Evolutionary conservation across 768 basidiomycete genomes (phyloP).

Genomic region (Gautieria morchelliformis): DNA sequence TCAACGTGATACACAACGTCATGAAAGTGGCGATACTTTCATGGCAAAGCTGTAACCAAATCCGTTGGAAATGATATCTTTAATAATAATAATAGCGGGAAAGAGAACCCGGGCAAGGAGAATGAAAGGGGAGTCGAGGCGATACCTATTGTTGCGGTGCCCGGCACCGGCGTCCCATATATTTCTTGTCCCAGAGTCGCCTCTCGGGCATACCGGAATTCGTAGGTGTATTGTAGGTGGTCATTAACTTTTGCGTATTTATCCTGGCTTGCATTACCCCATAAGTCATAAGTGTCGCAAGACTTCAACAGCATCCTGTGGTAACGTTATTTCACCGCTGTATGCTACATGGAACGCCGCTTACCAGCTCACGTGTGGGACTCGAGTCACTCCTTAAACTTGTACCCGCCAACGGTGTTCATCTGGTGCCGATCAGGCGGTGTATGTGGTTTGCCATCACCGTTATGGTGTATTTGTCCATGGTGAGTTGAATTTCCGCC

Average conservation of each 20-base stretch:
- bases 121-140: no score
- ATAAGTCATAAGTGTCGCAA: neutral
- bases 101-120: no score
- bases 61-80: neutral
- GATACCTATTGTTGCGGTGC: no score
- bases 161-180: no score
- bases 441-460: no score
- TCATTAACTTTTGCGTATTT: neutral
- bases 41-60: neutral
- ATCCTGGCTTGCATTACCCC: neutral
- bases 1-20: neutral
- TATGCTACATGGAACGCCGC: neutral
- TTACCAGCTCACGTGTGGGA: neutral
- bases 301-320: neutral
- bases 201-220: no score
- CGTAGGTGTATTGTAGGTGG: neutral
- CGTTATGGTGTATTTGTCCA: no score
- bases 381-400: neutral
- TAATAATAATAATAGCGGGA: no score
- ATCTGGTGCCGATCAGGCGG: no score
- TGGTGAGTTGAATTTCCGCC: no score
- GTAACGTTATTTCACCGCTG: neutral
- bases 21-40: neutral
- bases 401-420: neutral
- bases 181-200: no score